These are phyloP conservation scores for Boletales sp. DNA, from an alignment of 768 basidiomycete genomes.

Conservation along the genomic window DNA sequence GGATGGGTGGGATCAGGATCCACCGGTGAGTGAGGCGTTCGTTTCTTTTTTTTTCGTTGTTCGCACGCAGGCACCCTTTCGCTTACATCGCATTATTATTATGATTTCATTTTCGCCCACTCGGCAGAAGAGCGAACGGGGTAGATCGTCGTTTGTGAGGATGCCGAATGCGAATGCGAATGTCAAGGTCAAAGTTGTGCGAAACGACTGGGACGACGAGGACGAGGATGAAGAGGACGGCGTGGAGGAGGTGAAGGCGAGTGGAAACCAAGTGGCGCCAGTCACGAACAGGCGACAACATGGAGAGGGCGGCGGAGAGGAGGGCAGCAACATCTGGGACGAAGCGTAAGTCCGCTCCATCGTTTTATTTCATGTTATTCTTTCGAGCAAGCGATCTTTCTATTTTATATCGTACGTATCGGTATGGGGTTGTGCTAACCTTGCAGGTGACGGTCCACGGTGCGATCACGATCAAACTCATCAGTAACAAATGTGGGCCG, in stretches of 20 bases:
- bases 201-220: constrained; percentile 60
- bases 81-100: constrained; percentile 11
- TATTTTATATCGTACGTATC: too few species aligned
- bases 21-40: constrained; percentile 4
- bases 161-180: not conserved
- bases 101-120: not conserved
- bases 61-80: constrained; percentile 1
- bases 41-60: not conserved
- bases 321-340: constrained; percentile 59
- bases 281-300: not conserved
- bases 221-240: constrained; percentile 35
- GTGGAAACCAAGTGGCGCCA: not conserved
- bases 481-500: constrained; percentile 56
- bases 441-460: too few species aligned
- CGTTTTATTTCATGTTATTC: too few species aligned
- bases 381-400: too few species aligned
- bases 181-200: constrained; percentile 17
- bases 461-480: not conserved
- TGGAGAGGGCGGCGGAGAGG: constrained; percentile 1
- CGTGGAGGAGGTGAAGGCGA: not conserved
- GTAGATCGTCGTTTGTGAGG: constrained; percentile 1
- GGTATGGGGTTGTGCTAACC: too few species aligned
- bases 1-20: constrained; percentile 18
- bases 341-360: constrained; percentile 52
- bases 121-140: constrained; percentile 3